These are phyloP conservation scores for Melocanna baccifera DNA, from an alignment of 176 grass and related monocot species.

Conservation along the genomic window DNA sequence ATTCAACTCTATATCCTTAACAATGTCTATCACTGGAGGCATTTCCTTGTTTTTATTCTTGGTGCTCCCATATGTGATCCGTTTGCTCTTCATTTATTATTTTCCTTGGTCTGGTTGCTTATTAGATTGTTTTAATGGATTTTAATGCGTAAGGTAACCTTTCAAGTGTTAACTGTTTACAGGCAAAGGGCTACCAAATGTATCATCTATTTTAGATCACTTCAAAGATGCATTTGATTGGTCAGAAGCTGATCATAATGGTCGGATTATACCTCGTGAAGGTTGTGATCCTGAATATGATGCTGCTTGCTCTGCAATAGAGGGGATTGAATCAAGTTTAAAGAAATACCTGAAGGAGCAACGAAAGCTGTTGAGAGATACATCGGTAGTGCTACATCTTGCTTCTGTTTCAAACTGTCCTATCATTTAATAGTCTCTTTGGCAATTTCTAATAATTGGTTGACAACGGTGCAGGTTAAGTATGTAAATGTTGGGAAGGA, in stretches of 20 bases:
- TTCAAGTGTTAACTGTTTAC: constrained; percentile 38
- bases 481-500: constrained; percentile 95
- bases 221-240: constrained; percentile 98
- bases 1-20: no score
- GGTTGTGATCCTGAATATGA: constrained; percentile 88
- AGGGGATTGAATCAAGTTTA: constrained; percentile 67
- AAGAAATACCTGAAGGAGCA: constrained; percentile 79
- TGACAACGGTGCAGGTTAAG: constrained; percentile 48
- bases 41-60: neutral
- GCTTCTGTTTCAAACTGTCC: constrained; percentile 9
- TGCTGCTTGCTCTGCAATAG: constrained; percentile 46
- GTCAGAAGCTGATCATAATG: constrained; percentile 80
- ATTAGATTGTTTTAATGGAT: constrained; percentile 6
- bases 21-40: neutral
- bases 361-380: constrained; percentile 48
- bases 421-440: neutral
- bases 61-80: neutral
- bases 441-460: constrained; percentile 21
- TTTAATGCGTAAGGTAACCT: constrained; percentile 26
- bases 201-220: constrained; percentile 61
- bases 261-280: constrained; percentile 78
- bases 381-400: constrained; percentile 43
- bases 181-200: constrained; percentile 74
- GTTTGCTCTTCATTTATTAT: constrained; percentile 20
- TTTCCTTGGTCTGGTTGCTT: constrained; percentile 10